Conservation (phyloP, 345 rosid genomes). For the Arabidopsis arenosa region DNA sequence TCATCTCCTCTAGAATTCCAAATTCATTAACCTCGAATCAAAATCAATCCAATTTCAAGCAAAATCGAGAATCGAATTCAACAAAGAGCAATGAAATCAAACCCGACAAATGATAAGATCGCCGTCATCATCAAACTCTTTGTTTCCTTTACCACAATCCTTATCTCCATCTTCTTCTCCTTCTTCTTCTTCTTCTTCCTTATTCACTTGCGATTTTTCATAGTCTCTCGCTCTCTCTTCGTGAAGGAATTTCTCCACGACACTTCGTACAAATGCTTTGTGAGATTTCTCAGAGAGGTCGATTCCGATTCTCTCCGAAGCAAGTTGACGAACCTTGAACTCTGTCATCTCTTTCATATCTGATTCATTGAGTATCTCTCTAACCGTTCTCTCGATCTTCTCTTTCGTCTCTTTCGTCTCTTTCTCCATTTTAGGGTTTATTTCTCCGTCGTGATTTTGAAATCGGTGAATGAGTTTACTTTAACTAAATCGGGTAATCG, state of each 20-base stretch:
- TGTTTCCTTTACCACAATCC: slow-evolving; percentile 33
- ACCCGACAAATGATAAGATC: slow-evolving; percentile 85
- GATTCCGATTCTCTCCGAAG: slow-evolving; percentile 66
- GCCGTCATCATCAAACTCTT: slow-evolving; percentile 78
- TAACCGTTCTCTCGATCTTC: slow-evolving; percentile 61
- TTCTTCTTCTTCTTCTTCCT: slow-evolving; percentile 38
- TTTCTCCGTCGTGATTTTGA: not conserved
- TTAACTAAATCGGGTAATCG: slow-evolving; percentile 26
- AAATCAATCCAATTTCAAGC: too few relatives aligned
- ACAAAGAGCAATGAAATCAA: not conserved
- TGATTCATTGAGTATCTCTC: slow-evolving; percentile 68
- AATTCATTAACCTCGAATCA: too few relatives aligned
- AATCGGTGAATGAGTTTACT: not conserved
- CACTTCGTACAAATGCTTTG: slow-evolving; percentile 64
- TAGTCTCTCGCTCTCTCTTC: slow-evolving; percentile 49
- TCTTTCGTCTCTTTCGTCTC: slow-evolving; percentile 53
- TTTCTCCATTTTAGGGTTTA: slow-evolving; percentile 54
- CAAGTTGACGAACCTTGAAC: slow-evolving; percentile 70
- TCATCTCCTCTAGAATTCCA: too few relatives aligned
- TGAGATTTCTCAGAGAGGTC: slow-evolving; percentile 69
- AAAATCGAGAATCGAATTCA: too few relatives aligned
- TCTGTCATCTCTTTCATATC: slow-evolving; percentile 76
- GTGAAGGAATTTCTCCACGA: slow-evolving; percentile 72
- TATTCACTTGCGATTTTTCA: slow-evolving; percentile 16
- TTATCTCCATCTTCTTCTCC: slow-evolving; percentile 34